These are phyloP conservation scores for Diplosphaera chodatii DNA, from an alignment of 139 green algal species.

Conservation along the genomic window DNA sequence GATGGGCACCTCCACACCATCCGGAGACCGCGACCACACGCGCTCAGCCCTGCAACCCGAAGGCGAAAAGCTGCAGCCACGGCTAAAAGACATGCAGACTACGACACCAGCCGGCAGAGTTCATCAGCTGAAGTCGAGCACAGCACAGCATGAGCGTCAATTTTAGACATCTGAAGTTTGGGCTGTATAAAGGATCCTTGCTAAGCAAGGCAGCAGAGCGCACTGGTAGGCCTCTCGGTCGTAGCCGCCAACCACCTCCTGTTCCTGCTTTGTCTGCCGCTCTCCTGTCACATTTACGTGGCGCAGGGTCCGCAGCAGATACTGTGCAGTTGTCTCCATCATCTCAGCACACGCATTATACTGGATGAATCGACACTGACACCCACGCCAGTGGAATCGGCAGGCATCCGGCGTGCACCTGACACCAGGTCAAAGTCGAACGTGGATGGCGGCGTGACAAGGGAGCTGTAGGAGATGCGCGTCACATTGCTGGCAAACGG, in stretches of 20 bases:
- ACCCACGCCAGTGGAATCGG: no score
- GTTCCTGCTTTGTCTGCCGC: background rate
- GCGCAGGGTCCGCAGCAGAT: no score
- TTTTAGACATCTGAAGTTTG: no score
- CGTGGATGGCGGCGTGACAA: conserved; percentile 20
- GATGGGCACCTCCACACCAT: conserved; percentile 45
- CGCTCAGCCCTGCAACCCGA: background rate
- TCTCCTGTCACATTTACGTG: conserved; percentile 13
- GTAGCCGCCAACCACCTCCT: conserved; percentile 18
- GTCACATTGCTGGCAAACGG: conserved; percentile 10
- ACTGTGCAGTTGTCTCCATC: no score
- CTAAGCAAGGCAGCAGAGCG: background rate
- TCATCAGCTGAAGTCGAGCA: no score
- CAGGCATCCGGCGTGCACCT: background rate
- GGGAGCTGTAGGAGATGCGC: conserved; percentile 17
- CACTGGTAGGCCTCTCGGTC: conserved; percentile 16
- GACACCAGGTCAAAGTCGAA: conserved; percentile 19
- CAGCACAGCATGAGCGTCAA: no score
- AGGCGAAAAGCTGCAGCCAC: background rate
- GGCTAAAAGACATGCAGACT: no score
- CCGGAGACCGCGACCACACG: background rate
- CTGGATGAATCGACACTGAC: no score
- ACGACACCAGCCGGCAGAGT: no score
- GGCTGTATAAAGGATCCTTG: no score
- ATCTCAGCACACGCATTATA: no score